phyloP scores from a whole-genome alignment of 768 basidiomycete species.

The Serendipita sp. region DNA sequence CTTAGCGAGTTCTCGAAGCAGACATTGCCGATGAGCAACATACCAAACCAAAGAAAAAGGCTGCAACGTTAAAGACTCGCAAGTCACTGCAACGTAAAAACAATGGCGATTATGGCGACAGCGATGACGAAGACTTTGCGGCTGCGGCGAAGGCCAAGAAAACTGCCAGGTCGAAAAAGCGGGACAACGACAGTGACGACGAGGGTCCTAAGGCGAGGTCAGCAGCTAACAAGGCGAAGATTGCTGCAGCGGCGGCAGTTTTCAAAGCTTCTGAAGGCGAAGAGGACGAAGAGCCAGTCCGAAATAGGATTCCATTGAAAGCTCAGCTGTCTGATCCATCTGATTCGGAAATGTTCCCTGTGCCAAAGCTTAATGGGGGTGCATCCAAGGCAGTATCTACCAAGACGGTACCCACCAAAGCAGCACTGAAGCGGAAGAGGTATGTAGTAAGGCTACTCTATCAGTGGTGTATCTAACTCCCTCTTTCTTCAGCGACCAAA shows the following conservation, averaged over 20 bases:
- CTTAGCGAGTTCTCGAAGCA: slow-evolving; percentile 28
- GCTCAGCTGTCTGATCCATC: slow-evolving; percentile 12
- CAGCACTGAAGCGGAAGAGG: slow-evolving; percentile 51
- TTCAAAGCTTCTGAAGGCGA: background rate
- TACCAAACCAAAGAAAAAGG: slow-evolving; percentile 42
- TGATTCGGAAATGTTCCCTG: slow-evolving; percentile 13
- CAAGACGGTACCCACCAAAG: slow-evolving; percentile 19
- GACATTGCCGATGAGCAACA: slow-evolving; percentile 30
- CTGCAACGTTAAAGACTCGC: slow-evolving; percentile 36
- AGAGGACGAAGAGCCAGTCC: background rate
- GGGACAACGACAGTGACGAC: slow-evolving; percentile 29
- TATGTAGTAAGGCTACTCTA: slow-evolving; percentile 14
- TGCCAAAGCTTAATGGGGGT: slow-evolving; percentile 16
- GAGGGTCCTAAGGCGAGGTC: slow-evolving; percentile 41
- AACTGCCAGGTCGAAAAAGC: slow-evolving; percentile 8
- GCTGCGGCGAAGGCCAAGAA: slow-evolving; percentile 27
- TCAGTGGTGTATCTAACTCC: background rate
- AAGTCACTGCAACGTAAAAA: slow-evolving; percentile 32
- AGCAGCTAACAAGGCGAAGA: slow-evolving; percentile 19
- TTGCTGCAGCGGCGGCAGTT: background rate
- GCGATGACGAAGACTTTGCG: slow-evolving; percentile 43
- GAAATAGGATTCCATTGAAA: slow-evolving; percentile 10
- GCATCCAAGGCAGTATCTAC: slow-evolving; percentile 18
- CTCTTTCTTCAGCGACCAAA: background rate
- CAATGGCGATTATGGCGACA: slow-evolving; percentile 23